Base-by-base conservation (phyloP, 306 rosid species). In the Dalbergia cochinchinensis region DNA sequence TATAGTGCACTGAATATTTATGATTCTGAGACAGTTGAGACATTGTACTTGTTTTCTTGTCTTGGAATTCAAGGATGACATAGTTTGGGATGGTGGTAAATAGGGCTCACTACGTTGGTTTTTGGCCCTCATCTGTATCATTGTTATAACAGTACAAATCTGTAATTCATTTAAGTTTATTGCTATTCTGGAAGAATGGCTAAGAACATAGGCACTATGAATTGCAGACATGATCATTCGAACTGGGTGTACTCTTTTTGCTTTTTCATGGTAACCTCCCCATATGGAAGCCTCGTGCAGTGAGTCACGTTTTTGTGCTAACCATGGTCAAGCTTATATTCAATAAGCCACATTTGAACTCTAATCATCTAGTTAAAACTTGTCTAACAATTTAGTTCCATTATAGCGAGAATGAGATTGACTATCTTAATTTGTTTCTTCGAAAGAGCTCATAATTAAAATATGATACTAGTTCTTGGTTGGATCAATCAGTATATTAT, bases 1-100 rank as follows among this genome's bases (percentile, higher is more conserved):
- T 20, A 83, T 68, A 81, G 81, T 60, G 62, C 39, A 67, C 58
- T 73, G 31, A 19, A 13, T 45, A 7, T 18, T 59, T 31, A 37
- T 20, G 14, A 44, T 70, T 75, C 39, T 54, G 71, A 74, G 37
- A 80, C 77, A 67, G 71, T 67, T 68, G 71, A 57, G 63, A 47
- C 47, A 47, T 42, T 14, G 47, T 73, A 8, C 63, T 19, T 67
- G 74, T 74, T 35, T 34, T 65, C 12, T 44, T 45, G 34, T 33
- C 42, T 47, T 74, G 26, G 54, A 74, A 74, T 57, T 67, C 35
- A 13, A 54, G 42, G 74, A 18, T 26, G 22, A 50, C 11, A 50
- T 50, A 33, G 60, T 69, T 39, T 59, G 51, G 54, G 48, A 19
- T 62, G 59, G 53, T 62, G 51, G 31, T 54, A 37, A 41, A 79